Conservation (phyloP, 129 eudicot species). For the Helianthus annuus region HanXRQr2.0-SUNRISE NC_035446.2:140631151-140631650, state of each 20-base stretch:
- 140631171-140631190: background rate
- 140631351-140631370: background rate
- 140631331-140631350: constrained; percentile 15
- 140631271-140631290: constrained; percentile 14
- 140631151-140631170: background rate
- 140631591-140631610: constrained; percentile 16
- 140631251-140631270: background rate
- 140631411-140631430: constrained; percentile 16
- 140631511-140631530: background rate
- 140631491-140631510: background rate
- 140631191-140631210: background rate
- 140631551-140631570: background rate
- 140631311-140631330: background rate
- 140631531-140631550: constrained; percentile 1
- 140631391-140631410: background rate
- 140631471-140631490: background rate
- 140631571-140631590: background rate
- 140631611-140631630: background rate
- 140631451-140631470: background rate
- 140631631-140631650: background rate
- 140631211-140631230: background rate
- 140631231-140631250: background rate
- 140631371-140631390: background rate
- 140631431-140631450: background rate
- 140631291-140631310: background rate